Evolutionary conservation across 768 basidiomycete species (phyloP).

Genomic region (Mycena metata): DNA sequence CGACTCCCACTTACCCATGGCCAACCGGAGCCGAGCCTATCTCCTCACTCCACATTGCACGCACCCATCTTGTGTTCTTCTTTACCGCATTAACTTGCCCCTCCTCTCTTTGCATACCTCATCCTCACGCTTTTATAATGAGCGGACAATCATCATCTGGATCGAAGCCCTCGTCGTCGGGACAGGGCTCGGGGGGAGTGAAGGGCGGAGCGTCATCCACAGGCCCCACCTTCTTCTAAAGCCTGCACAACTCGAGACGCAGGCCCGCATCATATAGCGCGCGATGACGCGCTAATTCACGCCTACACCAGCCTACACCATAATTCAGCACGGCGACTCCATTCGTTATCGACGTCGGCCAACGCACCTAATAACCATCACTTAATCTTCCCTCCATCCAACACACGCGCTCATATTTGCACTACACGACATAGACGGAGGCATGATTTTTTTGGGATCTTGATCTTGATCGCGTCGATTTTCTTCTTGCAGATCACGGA

Average conservation of each 20-base stretch:
- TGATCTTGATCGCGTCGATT: constrained; percentile 36
- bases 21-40: no score
- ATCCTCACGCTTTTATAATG: constrained; percentile 52
- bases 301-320: no score
- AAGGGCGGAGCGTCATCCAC: constrained; percentile 63
- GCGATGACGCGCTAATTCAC: constrained; percentile 28
- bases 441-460: constrained; percentile 33
- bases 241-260: no score
- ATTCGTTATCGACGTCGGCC: constrained; percentile 23
- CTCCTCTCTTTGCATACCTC: constrained; percentile 27
- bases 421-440: constrained; percentile 26
- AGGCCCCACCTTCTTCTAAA: constrained; percentile 76
- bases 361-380: constrained; percentile 35
- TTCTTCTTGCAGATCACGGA: constrained; percentile 47
- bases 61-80: no score
- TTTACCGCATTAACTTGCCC: no score
- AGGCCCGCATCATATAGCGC: constrained; percentile 13
- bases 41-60: no score
- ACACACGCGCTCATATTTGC: constrained; percentile 4
- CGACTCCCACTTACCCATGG: no score
- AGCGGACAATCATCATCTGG: constrained; percentile 50
- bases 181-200: constrained; percentile 57
- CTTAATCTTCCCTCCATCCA: constrained; percentile 11
- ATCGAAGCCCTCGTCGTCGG: constrained; percentile 45
- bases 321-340: constrained; percentile 30